phyloP scores from a whole-genome alignment of 2,329 filamentous ascomycete genomes.

The Didymella lethalis region DNA sequence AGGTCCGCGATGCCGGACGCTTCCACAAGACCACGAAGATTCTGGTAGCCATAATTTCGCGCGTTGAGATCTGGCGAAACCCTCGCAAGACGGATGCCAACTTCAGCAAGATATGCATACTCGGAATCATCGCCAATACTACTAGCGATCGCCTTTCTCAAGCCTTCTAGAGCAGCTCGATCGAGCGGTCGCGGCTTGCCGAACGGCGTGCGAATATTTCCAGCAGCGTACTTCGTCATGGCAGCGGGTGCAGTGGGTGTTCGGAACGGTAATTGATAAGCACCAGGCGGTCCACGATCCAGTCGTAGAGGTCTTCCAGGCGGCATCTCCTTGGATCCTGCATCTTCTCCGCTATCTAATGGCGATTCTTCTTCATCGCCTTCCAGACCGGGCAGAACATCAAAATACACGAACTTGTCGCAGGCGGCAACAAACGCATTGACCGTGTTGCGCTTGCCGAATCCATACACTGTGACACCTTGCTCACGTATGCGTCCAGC shows the following conservation, averaged over 20 bases:
- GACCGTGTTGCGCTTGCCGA: slow-evolving; percentile 43
- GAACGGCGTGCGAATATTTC: background rate
- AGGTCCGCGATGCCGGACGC: slow-evolving; percentile 26
- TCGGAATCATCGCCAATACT: slow-evolving; percentile 28
- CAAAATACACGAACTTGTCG: slow-evolving; percentile 40
- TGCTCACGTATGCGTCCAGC: slow-evolving; percentile 48
- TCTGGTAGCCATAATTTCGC: slow-evolving; percentile 39
- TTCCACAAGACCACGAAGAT: slow-evolving; percentile 24
- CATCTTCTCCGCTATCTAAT: too few relatives aligned
- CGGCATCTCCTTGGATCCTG: background rate
- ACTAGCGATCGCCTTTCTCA: slow-evolving; percentile 17
- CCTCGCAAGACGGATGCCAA: slow-evolving; percentile 31
- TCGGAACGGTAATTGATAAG: background rate
- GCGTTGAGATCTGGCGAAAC: slow-evolving; percentile 36
- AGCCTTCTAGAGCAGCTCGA: slow-evolving; percentile 24
- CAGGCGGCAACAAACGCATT: slow-evolving; percentile 40
- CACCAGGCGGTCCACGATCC: background rate
- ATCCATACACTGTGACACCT: slow-evolving; percentile 46
- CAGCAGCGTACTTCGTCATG: background rate
- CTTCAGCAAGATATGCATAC: slow-evolving; percentile 37
- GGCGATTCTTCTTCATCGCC: background rate
- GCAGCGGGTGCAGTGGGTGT: background rate
- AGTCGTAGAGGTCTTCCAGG: background rate
- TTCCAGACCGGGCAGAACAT: background rate
- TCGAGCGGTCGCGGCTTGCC: slow-evolving; percentile 23